A percentile compares a stretch with the other conserved stretches of the same genome.
Evolutionary conservation across 305 asterid genomes (phyloP).

Genomic region (Fraxinus platypoda): DNA sequence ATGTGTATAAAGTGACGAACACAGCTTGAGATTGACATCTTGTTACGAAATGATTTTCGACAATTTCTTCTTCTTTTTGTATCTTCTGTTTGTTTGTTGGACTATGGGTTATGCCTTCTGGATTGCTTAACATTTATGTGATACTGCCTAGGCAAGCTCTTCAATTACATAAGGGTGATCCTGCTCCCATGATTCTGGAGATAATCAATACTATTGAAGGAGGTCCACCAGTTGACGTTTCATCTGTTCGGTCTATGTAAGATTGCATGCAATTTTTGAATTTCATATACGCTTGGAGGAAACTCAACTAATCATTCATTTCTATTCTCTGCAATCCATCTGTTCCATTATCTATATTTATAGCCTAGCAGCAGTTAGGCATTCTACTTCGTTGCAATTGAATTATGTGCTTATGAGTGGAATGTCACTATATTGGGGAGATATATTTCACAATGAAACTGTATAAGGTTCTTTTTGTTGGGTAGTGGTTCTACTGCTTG

Average conservation of each 20-base stretch:
- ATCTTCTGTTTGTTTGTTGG: slow-evolving; percentile 19
- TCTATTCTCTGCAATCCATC: slow-evolving; percentile 5
- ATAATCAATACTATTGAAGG: slow-evolving; percentile 91
- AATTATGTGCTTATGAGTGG: slow-evolving; percentile 16
- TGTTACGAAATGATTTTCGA: not conserved
- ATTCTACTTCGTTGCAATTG: not conserved
- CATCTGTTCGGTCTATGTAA: slow-evolving; percentile 97
- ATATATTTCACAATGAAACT: slow-evolving; percentile 13
- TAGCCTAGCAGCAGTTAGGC: slow-evolving; percentile 8
- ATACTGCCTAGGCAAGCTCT: slow-evolving; percentile 86
- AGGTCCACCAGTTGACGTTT: slow-evolving; percentile 96
- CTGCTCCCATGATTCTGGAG: slow-evolving; percentile 70
- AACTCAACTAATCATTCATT: slow-evolving; percentile 2
- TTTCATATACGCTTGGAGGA: not conserved
- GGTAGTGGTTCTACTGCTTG: slow-evolving; percentile 5
- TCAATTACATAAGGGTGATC: slow-evolving; percentile 86
- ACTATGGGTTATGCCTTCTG: slow-evolving; percentile 12
- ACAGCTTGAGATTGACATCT: not conserved
- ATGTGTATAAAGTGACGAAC: not conserved
- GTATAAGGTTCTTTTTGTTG: not conserved
- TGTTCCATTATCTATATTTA: slow-evolving; percentile 4
- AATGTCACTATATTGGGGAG: slow-evolving; percentile 11
- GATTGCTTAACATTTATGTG: slow-evolving; percentile 26
- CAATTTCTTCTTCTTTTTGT: slow-evolving; percentile 7
- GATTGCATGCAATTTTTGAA: slow-evolving; percentile 30